Evolutionary conservation across 306 rosid genomes (phyloP), one percentile per base, ranked within the genome.

Genomic region (Coriaria nepalensis): DNA sequence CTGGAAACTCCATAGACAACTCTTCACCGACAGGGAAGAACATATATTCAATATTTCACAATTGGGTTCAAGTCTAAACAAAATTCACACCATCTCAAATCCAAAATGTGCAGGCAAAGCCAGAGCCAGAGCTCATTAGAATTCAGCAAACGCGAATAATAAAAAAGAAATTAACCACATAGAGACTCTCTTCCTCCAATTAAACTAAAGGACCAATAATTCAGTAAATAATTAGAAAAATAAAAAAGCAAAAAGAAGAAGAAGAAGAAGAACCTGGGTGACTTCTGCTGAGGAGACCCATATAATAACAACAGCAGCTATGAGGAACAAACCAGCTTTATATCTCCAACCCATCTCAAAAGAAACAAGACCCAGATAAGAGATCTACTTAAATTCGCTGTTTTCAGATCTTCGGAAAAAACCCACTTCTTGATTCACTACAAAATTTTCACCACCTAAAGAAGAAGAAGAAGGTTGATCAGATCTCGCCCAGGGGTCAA

Each of bases 231-330:
- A 7, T 33, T 4, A 44, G 37, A 10, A 33, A 9, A 33, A 42
- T 34, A 13, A 38, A 61, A 47, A 36, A 43, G 29, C 53, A 12
- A 43, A 9, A 39, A 0, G 10, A 50, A n/a, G n/a, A n/a, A n/a
- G 7, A 6, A 1, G 39, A 41, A 42, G 32, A 55, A 63, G 10
- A 56, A 83, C 98, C 94, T 92, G 98, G 37, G 98, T 90, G 38
- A 90, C 95, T 75, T 90, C 98, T 32, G 98, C 94, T 11, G 98
- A 90, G 65, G 76, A 64, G 12, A 90, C 96, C 98, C 98, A 92
- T 40, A 85, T 92, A 59, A 92, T 48, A 51, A 92, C 93, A 43
- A 85, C 98, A 45, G 83, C 73, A 33, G 53, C 93, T 63, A 86
- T 82, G 36, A 85, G 87, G 61, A 79, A 68, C 74, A 92, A 68